Base-by-base conservation (phyloP, 805 yeast genomes). In the Geotrichum ghanense region DNA sequence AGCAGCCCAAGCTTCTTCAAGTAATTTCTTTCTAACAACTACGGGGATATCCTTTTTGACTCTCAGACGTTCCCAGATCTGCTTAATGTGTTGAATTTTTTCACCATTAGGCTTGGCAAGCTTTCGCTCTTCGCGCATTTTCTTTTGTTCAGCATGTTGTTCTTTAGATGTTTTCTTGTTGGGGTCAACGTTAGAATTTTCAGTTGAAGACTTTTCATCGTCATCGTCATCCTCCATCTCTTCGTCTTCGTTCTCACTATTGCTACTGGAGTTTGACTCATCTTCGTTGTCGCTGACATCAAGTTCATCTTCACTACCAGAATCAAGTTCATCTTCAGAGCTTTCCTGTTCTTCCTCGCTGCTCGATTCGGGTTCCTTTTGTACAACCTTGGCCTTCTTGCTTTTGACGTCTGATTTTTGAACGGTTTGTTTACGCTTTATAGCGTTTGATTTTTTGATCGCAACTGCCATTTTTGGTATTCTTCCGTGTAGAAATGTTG, bases 31-130 rank as follows among this genome's bases (percentile, higher is more conserved):
- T 63, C 96, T 78, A 14, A 79, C 73, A 49, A 74, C 79, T 55
- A 83, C 80, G 43, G 95, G 83, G 47, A 88, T 70, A 39, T 94
- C 94, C 49, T 75, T 79, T 57, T 84, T 85, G 26, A 83, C 90
- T 66, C 97, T 78, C 57, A 90, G 71, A 63, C 76, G 79, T 70
- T 89, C 97, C 98, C 98, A 90, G 40, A 90, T 62, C 25, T 74
- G 71, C 64, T 90, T 90, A 65, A 90, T 87, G 54, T 78, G 75
- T 63, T 85, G 87, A 44, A 90, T 88, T 65, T 83, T 85, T 31
- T 68, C 67, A 57, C 97, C 97, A n/a, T 92, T 75, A 61, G 83
- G 85, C 69, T 95, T 79, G 61, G 80, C 78, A 53, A 86, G 69
- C 65, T 89, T 90, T 67, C 98, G 79, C 61, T 89, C 96, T 48